phyloP scores from a whole-genome alignment of 2,329 filamentous ascomycete genomes.

The Colletotrichum musicola region DNA sequence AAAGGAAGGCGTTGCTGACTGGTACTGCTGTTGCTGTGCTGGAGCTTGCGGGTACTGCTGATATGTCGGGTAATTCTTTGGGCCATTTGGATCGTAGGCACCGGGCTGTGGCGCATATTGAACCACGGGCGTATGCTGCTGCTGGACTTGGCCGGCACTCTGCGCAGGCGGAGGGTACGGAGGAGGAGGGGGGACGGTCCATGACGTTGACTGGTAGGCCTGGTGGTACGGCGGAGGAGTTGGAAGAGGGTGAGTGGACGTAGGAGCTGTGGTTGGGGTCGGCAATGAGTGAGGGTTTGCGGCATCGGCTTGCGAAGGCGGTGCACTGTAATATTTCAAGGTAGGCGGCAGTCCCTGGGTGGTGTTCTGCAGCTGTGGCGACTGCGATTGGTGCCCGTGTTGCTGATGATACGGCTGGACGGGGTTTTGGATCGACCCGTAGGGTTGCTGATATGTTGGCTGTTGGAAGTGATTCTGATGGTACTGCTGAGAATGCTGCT shows the following conservation, averaged over 20 bases:
- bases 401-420: neutral
- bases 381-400: neutral
- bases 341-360: neutral
- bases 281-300: neutral
- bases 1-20: neutral
- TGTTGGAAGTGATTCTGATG: neutral
- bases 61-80: neutral
- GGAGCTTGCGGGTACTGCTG: neutral
- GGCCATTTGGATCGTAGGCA: neutral
- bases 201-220: neutral
- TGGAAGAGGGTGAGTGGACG: neutral
- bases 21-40: constrained; percentile 22
- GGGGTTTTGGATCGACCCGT: neutral
- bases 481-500: neutral
- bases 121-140: neutral
- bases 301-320: neutral
- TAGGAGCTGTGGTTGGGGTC: neutral
- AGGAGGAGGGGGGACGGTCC: neutral
- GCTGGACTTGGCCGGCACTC: neutral
- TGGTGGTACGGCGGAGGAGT: constrained; percentile 1
- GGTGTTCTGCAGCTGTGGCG: neutral
- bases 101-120: neutral
- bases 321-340: neutral
- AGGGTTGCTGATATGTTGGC: neutral
- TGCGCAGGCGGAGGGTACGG: neutral